These are phyloP conservation scores for Globisporangium rhizosaccharum DNA, from an alignment of 352 stramenopile species.

Conservation along the genomic window DNA sequence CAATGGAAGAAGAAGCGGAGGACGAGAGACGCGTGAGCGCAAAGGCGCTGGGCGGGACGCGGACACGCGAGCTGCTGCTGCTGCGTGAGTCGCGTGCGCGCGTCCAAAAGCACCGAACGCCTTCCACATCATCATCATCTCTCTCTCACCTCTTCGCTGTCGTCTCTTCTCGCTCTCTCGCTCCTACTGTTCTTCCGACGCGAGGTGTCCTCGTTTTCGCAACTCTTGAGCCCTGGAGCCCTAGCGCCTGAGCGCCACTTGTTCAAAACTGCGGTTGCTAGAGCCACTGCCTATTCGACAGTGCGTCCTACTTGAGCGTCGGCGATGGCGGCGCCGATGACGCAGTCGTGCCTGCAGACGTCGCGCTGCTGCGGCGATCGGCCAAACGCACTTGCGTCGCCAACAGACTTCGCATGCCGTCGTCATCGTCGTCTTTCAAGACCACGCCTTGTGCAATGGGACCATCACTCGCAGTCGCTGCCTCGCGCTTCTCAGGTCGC, in stretches of 20 bases:
- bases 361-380: not conserved
- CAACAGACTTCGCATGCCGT: slow-evolving; percentile 28
- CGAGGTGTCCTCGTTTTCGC: not conserved
- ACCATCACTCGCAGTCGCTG: slow-evolving; percentile 19
- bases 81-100: not conserved
- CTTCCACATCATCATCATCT: not conserved
- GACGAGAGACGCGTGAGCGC: not conserved
- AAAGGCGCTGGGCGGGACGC: not conserved
- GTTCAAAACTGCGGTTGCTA: too few relatives aligned
- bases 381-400: slow-evolving; percentile 5
- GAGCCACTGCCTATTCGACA: too few relatives aligned
- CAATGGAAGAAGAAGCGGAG: not conserved
- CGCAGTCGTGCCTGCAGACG: slow-evolving; percentile 6
- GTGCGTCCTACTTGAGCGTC: not conserved
- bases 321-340: slow-evolving; percentile 2
- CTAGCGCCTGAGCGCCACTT: too few relatives aligned
- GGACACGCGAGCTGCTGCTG: not conserved
- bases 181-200: not conserved
- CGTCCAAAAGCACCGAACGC: not conserved
- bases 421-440: slow-evolving; percentile 32
- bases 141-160: too few relatives aligned
- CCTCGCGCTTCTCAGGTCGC: slow-evolving; percentile 24
- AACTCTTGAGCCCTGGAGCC: too few relatives aligned
- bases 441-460: slow-evolving; percentile 16
- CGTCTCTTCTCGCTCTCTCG: not conserved